These are phyloP conservation scores for Austroboletus eburneus DNA, from an alignment of 768 basidiomycete genomes.

Conservation along the genomic window DNA sequence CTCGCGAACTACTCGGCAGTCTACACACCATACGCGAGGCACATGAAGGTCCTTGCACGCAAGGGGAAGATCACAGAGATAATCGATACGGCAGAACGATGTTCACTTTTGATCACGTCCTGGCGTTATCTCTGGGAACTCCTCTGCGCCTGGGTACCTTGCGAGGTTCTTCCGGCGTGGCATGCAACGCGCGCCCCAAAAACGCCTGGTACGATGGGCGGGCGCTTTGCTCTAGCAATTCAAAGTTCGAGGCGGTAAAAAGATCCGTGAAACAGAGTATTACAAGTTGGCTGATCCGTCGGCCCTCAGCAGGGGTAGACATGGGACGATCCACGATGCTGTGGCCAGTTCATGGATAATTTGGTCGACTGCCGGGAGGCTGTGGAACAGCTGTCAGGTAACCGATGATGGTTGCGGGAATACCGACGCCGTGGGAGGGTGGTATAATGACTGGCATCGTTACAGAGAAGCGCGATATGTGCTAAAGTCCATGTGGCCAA, in stretches of 20 bases:
- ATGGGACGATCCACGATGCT: no score
- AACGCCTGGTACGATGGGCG: background rate
- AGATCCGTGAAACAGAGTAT: no score
- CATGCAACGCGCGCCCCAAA: background rate
- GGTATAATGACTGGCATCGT: background rate
- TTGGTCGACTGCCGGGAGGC: no score
- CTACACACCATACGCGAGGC: background rate
- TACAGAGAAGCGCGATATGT: no score
- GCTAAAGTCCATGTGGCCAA: background rate
- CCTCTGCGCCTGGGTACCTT: no score
- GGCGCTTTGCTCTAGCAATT: no score
- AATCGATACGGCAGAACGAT: background rate
- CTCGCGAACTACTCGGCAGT: background rate
- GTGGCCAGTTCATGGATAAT: no score
- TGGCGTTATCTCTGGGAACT: background rate
- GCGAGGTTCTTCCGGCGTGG: no score
- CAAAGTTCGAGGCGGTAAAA: no score
- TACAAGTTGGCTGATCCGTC: no score
- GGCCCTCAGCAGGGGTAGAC: no score
- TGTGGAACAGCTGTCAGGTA: background rate
- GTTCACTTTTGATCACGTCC: background rate
- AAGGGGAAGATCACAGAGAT: background rate
- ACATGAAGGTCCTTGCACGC: background rate
- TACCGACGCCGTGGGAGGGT: background rate
- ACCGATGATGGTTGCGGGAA: background rate